Base-by-base conservation (phyloP, 495 filamentous ascomycete species). In the Tuber melanosporum region DNA sequence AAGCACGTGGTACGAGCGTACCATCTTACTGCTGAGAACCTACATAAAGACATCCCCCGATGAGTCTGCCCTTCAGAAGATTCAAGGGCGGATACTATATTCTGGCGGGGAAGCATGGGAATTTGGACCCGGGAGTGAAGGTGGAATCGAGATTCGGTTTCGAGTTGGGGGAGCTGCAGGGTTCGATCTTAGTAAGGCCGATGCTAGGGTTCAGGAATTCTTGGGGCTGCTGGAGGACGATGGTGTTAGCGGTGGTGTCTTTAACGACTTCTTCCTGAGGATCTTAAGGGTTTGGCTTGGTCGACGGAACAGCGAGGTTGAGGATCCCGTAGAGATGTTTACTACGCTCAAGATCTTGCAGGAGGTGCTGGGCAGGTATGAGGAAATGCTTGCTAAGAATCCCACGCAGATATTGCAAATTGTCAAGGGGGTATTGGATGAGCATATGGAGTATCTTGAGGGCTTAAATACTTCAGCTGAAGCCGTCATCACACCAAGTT, bases 361-460 rank as follows among this genome's bases (percentile, higher is more conserved):
- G 73, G 82, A 80, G 70, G 72, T 83, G 66, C 36, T 83, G 17
- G 71, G 41, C 0, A 71, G 71, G 22, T 71, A 80, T 70, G 76
- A 70, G 4, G 77, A 76, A 15, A 70, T 39, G 46, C 71, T 83
- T 14, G 82, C 82, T 32, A 83, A 78, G 70, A 79, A 77, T 26
- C 82, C 82, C 1, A 78, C 79, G 26, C 75, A 83, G 74, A 78
- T 78, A 8, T 71, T 83, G 17, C 82, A 83, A 75, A 77, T 83
- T 42, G 75, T 83, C 20, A 73, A 73, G 17, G 77, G 73, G 3
- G 79, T 83, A 19, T 43, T 83, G 46, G 79, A 70, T 12, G 82
- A 83, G 75, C 83, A 82, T 32, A 71, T 83, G 1, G n/a, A 71
- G 26, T 82, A 71, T 42, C 57, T 71, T 10, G 78, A 81, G 41